phyloP scores from a whole-genome alignment of 1,284 basidiomycete genomes.

The Neolentinus lepideus region DNA sequence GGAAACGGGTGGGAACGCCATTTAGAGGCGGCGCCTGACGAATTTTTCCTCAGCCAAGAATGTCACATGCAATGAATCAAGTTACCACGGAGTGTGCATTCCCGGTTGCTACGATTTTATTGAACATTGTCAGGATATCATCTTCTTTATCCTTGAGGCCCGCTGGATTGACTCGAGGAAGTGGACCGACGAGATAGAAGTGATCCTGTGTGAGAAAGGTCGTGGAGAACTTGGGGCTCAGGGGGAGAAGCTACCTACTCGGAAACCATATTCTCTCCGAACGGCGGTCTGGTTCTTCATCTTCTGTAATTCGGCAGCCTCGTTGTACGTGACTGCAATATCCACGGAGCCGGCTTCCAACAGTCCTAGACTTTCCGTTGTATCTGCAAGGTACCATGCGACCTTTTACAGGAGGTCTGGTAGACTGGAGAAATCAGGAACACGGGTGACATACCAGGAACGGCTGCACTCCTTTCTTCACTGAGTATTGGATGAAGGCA shows the following conservation, averaged over 20 bases:
- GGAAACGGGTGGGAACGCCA: conserved; percentile 34
- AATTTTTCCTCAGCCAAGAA: conserved; percentile 1
- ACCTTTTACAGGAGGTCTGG: conserved; percentile 21
- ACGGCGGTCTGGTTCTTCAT: conserved; percentile 21
- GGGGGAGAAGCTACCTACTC: conserved; percentile 17
- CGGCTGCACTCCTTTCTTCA: conserved; percentile 18
- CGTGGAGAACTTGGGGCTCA: neutral
- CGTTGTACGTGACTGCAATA: conserved; percentile 41
- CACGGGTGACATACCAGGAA: conserved; percentile 25
- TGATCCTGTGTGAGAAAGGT: conserved; percentile 20
- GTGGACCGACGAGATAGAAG: conserved; percentile 29
- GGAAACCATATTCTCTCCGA: conserved; percentile 30
- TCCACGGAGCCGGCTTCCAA: conserved; percentile 32
- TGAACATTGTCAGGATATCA: conserved; percentile 31
- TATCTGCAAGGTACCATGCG: conserved; percentile 44
- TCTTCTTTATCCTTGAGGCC: conserved; percentile 23
- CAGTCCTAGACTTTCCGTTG: conserved; percentile 34
- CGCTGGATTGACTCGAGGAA: conserved; percentile 26
- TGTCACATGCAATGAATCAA: neutral
- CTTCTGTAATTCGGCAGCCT: conserved; percentile 34
- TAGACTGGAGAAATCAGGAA: neutral
- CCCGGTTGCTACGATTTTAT: conserved; percentile 33
- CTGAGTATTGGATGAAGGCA: conserved; percentile 32
- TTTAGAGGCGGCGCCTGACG: conserved; percentile 9
- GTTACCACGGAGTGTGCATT: conserved; percentile 27